Percentiles rank a stretch among this genome's conserved stretches.
phyloP scores from a whole-genome alignment of 345 rosid species.

The Brassica rapa region DNA sequence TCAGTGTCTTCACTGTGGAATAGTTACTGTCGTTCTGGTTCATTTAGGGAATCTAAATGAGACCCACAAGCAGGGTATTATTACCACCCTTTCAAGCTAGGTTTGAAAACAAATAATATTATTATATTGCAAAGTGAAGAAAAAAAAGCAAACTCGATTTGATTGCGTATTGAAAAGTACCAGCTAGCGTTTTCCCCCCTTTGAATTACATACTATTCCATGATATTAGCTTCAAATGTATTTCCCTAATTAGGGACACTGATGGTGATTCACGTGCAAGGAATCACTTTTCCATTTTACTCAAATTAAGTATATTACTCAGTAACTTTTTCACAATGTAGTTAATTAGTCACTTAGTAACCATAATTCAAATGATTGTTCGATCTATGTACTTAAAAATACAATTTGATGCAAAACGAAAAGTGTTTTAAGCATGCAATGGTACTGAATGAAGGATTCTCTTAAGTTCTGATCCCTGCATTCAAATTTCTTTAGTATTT shows the following conservation, averaged over 20 bases:
- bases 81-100: slow-evolving; percentile 42
- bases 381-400: neutral
- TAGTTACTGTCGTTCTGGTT: slow-evolving; percentile 38
- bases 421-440: neutral
- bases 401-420: neutral
- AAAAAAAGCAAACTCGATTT: neutral
- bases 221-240: slow-evolving; percentile 12
- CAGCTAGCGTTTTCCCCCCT: slow-evolving; percentile 13
- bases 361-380: neutral
- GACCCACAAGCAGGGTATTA: slow-evolving; percentile 41
- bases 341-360: neutral
- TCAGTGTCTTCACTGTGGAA: slow-evolving; percentile 37
- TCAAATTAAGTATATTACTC: neutral
- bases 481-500: no score
- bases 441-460: no score
- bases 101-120: slow-evolving; percentile 27
- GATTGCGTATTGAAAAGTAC: slow-evolving; percentile 16
- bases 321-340: neutral
- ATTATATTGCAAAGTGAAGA: neutral
- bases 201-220: slow-evolving; percentile 16
- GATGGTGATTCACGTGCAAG: slow-evolving; percentile 34
- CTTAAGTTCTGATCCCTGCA: no score
- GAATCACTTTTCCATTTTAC: no score
- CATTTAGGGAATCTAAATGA: slow-evolving; percentile 38
- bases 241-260: slow-evolving; percentile 28